Evolutionary conservation across 805 yeast genomes (phyloP), one percentile per base, ranked within the genome.

Genomic region (Nakazawaea ishiwadae): DNA sequence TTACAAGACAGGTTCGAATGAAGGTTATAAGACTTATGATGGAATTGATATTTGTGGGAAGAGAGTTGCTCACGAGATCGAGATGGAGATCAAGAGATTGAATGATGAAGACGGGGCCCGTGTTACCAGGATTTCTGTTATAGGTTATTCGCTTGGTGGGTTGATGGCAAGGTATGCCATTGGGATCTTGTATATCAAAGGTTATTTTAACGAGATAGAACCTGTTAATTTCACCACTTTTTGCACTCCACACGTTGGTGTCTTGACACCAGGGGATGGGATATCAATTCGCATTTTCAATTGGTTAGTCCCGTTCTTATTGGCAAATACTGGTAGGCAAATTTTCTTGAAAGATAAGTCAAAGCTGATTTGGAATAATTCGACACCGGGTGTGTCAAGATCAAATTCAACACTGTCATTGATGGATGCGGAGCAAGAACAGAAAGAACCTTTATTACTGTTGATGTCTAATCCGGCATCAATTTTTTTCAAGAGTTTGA

Each of bases 71-170:
- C 72, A 72, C 40, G 96, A 88, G 59, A 79, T 88, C 37, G 56
- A 65, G 15, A 49, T 46, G 1, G 68, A 68, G 51, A 62, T 76
- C 15, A 48, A 51, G 4, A 32, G 34, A 16, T 36, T 50, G 43
- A 49, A 44, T 26, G 45, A 37, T n/a, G 52, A 55, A 11, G 59
- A 56, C n/a, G 33, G 35, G n/a, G 50, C 10, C 10, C 26, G 45
- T 12, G 86, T 87, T 9, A 66, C 69, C n/a, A 77, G 80, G 51
- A 69, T 91, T 37, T 85, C 95, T 40, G 66, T 89, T 30, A 69
- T 86, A 5, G 96, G 97, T 1, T 90, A 89, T 56, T 89, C 96
- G 0, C 65, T 90, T 46, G 96, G 97, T 24, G 97, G 97, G 0
- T 60, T 90, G 16, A 79, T 91, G 36, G 73, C 88, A 0, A 67